Base-by-base conservation (phyloP, 2,329 filamentous ascomycete species). In the Endothia cerciana region DNA sequence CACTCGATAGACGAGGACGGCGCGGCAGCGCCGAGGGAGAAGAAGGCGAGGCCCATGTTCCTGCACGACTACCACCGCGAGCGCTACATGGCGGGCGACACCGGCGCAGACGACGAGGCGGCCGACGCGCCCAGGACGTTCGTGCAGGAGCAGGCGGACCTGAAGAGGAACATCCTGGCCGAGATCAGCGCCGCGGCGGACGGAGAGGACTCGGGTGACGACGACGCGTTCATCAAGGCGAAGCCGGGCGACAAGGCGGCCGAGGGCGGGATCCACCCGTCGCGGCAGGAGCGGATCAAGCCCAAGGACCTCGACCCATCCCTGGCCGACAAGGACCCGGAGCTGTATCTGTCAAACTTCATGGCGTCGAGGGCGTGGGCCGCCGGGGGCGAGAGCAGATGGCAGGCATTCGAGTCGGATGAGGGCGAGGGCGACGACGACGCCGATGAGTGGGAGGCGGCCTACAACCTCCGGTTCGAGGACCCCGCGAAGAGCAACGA, bases 381-480 rank as follows among this genome's bases (percentile, higher is more conserved):
- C 7, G 87, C 91, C 0, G 85, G 86, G 11, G 87, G 86, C 62
- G 83, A 82, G 51, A 83, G 86, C 28, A 85, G 85, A 51, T 93
- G 92, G 78, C 84, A 94, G 72, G 91, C 94, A 0, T 91, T 99
- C 65, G 93, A 97, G 74, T 97, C 93, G 0, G 95, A 99, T 71
- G 93, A 97, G 0, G 94, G 95, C 70, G 92, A 97, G 61, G 92
- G 84, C 38, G 81, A 92, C 53, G 87, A 90, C 41, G 84, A 87
- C 56, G 94, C 94, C 33, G 94, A 98, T 55, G 88, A 90, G 68
- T 97, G 94, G 73, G 95, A 99, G 79, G 86, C 91, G 70, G 94
- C 94, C 4, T 99, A 97, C 81, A 99, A 99, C 79, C 80, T 97
- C 79, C 91, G 95, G 41, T 99, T 99, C 74, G 95, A 99, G 76